phyloP scores from a whole-genome alignment of 345 rosid species.

The Populus alba region DNA sequence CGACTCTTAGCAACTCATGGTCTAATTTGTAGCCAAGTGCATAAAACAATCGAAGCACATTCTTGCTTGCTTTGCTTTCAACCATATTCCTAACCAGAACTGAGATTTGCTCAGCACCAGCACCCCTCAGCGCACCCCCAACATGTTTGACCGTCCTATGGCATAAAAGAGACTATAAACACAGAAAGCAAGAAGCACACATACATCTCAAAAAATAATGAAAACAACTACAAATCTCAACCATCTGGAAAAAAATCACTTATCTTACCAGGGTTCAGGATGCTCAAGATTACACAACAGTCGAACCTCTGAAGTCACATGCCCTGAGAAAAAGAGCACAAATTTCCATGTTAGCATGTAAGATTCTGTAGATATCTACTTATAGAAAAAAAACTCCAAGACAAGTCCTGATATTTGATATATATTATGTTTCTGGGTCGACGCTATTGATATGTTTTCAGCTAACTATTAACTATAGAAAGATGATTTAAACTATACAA shows the following conservation, averaged over 20 bases:
- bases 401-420: no score
- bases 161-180: neutral
- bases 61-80: conserved; percentile 98
- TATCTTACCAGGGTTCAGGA: conserved; percentile 75
- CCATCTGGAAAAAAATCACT: no score
- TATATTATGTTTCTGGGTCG: no score
- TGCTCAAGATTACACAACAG: conserved; percentile 89
- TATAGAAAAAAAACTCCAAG: neutral
- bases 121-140: conserved; percentile 88
- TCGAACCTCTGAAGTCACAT: conserved; percentile 69
- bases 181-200: neutral
- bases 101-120: conserved; percentile 89
- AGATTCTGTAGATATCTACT: neutral
- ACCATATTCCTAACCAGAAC: conserved; percentile 78
- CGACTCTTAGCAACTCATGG: conserved; percentile 84
- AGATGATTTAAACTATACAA: no score
- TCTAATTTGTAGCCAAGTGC: conserved; percentile 91
- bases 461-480: no score
- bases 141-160: conserved; percentile 86
- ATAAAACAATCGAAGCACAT: conserved; percentile 65
- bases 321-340: conserved; percentile 41
- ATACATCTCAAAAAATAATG: neutral
- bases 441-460: no score
- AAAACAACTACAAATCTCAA: neutral
- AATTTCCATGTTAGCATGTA: neutral